Conservation (phyloP, 2,329 filamentous ascomycete genomes). For the Ceratocystiopsis sp. region DNA sequence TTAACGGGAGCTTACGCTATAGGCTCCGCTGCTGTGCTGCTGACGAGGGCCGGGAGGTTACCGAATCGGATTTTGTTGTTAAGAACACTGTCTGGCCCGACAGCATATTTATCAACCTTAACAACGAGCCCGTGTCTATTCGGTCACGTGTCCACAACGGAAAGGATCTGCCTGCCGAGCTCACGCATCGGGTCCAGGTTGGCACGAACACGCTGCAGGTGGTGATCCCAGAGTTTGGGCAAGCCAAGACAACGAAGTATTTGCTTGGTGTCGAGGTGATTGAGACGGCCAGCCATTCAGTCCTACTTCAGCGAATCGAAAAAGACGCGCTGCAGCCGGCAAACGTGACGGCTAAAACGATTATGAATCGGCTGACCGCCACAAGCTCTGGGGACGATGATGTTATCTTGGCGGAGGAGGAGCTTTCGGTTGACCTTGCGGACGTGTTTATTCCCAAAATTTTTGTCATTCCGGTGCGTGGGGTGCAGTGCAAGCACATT, state of each 20-base stretch:
- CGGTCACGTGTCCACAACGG: conserved; percentile 56
- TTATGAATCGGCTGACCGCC: conserved; percentile 28
- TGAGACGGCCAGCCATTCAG: conserved; percentile 31
- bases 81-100: conserved; percentile 55
- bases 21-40: conserved; percentile 48
- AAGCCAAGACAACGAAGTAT: conserved; percentile 4
- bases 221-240: conserved; percentile 18
- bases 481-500: conserved; percentile 51
- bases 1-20: conserved; percentile 40
- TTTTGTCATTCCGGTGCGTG: conserved; percentile 56
- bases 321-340: conserved; percentile 22
- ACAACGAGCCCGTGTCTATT: conserved; percentile 36
- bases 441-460: conserved; percentile 51
- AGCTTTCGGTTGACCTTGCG: conserved; percentile 43
- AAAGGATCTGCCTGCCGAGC: conserved; percentile 58
- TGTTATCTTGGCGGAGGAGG: conserved; percentile 37
- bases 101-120: conserved; percentile 51
- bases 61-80: conserved; percentile 41
- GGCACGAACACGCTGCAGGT: conserved; percentile 49
- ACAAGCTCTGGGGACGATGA: conserved; percentile 39
- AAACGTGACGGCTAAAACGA: conserved; percentile 34
- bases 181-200: conserved; percentile 40
- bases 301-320: conserved; percentile 23
- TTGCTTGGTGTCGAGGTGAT: conserved; percentile 56
- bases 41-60: conserved; percentile 11